phyloP scores from a whole-genome alignment of 2,329 filamentous ascomycete genomes.

The Colletotrichum liaoningense region DNA sequence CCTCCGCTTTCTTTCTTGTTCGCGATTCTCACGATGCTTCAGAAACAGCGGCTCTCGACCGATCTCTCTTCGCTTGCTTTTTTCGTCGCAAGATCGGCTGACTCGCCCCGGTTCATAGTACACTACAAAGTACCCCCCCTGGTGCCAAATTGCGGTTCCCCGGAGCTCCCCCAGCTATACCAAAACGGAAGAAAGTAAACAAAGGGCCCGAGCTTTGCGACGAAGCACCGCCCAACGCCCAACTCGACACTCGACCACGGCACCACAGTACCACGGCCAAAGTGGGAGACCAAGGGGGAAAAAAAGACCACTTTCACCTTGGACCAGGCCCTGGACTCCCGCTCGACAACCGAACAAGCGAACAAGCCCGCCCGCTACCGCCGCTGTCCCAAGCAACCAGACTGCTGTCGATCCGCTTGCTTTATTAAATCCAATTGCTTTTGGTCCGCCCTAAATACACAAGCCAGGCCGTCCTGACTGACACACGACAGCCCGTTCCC shows the following conservation, averaged over 20 bases:
- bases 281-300: not conserved
- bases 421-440: conserved; percentile 34
- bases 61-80: conserved; percentile 32
- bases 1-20: conserved; percentile 9
- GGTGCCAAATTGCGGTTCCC: conserved; percentile 33
- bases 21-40: conserved; percentile 39
- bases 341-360: conserved; percentile 15
- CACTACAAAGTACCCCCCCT: conserved; percentile 11
- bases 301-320: conserved; percentile 12
- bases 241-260: conserved; percentile 33
- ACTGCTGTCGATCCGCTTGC: conserved; percentile 22
- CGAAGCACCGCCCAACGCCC: conserved; percentile 37
- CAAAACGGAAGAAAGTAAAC: conserved; percentile 54
- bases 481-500: conserved; percentile 32
- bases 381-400: conserved; percentile 37
- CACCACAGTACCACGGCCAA: conserved; percentile 1
- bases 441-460: conserved; percentile 30
- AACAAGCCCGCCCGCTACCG: conserved; percentile 11
- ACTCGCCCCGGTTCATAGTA: conserved; percentile 33
- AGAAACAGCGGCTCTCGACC: conserved; percentile 32
- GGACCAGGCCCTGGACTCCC: conserved; percentile 22
- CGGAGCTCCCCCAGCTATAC: conserved; percentile 45
- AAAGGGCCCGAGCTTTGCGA: conserved; percentile 49
- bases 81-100: conserved; percentile 34
- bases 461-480: conserved; percentile 35